Percentiles rank a stretch among this genome's conserved stretches.
phyloP scores from a whole-genome alignment of 768 basidiomycete genomes.

The Mycena albidolilacea region DNA sequence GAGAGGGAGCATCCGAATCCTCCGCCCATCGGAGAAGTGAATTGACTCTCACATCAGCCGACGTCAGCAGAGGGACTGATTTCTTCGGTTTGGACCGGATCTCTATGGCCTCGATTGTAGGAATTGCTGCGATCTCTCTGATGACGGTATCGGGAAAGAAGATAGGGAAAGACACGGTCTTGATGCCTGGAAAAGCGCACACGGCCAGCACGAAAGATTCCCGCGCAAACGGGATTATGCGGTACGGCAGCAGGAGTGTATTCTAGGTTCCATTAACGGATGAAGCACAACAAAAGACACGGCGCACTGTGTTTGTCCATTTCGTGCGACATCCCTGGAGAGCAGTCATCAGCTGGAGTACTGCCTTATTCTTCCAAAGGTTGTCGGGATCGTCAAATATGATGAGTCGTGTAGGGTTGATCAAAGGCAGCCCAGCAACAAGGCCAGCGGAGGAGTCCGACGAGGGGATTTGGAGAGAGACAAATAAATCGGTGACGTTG shows the following conservation, averaged over 20 bases:
- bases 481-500: conserved; percentile 8
- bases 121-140: background rate
- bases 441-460: conserved; percentile 13
- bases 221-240: background rate
- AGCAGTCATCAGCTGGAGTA: background rate
- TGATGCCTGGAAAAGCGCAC: background rate
- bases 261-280: background rate
- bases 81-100: background rate
- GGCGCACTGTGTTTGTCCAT: conserved; percentile 16
- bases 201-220: background rate
- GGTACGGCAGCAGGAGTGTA: conserved; percentile 5
- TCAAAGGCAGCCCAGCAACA: background rate
- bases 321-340: background rate
- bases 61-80: background rate
- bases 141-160: background rate
- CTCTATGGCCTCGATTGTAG: conserved; percentile 11
- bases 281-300: background rate
- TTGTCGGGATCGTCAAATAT: background rate
- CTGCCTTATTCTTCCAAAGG: background rate
- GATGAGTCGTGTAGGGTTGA: conserved; percentile 15
- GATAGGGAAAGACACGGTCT: background rate
- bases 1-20: too few species aligned
- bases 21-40: conserved; percentile 12
- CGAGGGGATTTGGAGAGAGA: conserved; percentile 6
- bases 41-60: background rate